Conservation (phyloP, 2,329 filamentous ascomycete species). For the Fusarium falciforme region DNA sequence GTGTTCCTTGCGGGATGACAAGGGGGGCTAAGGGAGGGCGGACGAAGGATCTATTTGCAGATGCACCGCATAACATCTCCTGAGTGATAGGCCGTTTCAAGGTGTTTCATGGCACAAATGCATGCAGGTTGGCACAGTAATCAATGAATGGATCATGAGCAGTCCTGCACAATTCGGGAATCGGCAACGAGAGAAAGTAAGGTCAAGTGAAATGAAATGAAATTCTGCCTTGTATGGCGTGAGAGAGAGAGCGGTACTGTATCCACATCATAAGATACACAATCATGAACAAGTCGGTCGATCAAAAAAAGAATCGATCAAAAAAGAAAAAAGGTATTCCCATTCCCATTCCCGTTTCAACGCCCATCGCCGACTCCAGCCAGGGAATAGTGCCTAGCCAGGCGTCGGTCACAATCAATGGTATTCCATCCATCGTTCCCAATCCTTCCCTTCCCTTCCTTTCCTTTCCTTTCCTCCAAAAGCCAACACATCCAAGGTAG, state of each 20-base stretch:
- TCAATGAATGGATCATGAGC: conserved; percentile 11
- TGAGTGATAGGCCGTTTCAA: conserved; percentile 36
- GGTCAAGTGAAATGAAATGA: conserved; percentile 25
- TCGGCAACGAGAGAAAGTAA: background rate
- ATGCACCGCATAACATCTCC: conserved; percentile 18
- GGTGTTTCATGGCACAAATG: conserved; percentile 21
- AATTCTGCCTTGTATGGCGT: conserved; percentile 38
- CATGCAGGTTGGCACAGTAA: conserved; percentile 10
- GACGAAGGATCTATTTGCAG: conserved; percentile 12
- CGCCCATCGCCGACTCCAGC: conserved; percentile 34
- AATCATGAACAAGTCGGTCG: conserved; percentile 36
- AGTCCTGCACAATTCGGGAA: conserved; percentile 6
- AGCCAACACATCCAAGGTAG: conserved; percentile 15
- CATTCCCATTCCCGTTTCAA: conserved; percentile 39
- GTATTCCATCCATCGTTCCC: conserved; percentile 29
- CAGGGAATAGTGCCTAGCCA: conserved; percentile 22
- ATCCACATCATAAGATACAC: conserved; percentile 45
- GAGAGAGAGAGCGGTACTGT: conserved; percentile 27
- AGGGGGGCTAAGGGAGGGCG: background rate
- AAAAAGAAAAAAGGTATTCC: conserved; percentile 38
- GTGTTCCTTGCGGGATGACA: conserved; percentile 15
- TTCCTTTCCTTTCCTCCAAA: conserved; percentile 19
- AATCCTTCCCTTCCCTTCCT: background rate
- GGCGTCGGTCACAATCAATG: conserved; percentile 28
- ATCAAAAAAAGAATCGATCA: conserved; percentile 40